These are phyloP conservation scores for Backusella morwellensis DNA, from an alignment of 192 early-diverging fungal genomes.

Conservation along the genomic window DNA sequence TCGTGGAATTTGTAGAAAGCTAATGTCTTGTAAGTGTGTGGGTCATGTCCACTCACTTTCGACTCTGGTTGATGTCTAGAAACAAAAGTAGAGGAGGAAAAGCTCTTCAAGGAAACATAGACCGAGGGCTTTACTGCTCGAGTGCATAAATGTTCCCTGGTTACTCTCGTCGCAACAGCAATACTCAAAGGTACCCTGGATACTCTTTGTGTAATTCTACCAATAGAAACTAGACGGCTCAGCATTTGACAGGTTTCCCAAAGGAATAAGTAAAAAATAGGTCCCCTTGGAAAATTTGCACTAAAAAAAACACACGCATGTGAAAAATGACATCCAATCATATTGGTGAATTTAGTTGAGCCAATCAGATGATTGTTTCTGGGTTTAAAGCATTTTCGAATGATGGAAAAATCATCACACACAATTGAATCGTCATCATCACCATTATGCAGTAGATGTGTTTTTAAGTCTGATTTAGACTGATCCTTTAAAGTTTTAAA, in stretches of 20 bases:
- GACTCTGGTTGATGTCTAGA: slow-evolving; percentile 1
- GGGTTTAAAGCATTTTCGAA: not conserved
- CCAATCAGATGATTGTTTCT: not conserved
- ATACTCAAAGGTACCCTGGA: not conserved
- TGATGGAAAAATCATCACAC: not conserved
- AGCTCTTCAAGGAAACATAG: not conserved
- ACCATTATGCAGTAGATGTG: not conserved
- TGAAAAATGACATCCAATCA: not conserved
- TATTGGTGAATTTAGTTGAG: too few relatives aligned
- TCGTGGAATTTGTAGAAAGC: slow-evolving; percentile 56
- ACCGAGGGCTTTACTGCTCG: not conserved
- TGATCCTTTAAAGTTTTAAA: not conserved
- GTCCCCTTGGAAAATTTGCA: not conserved
- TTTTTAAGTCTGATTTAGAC: not conserved
- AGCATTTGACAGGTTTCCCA: slow-evolving; percentile 1
- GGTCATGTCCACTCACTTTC: slow-evolving; percentile 1
- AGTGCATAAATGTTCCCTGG: not conserved
- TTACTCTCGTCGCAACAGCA: not conserved
- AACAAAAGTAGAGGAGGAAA: not conserved
- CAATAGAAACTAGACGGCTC: not conserved
- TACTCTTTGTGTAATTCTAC: not conserved
- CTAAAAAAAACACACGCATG: not conserved
- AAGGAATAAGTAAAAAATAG: not conserved
- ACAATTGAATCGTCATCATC: not conserved
- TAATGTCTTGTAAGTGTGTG: slow-evolving; percentile 37